Evolutionary conservation across 805 yeast species (phyloP).

Genomic region (Zygotorulaspora florentina): DNA sequence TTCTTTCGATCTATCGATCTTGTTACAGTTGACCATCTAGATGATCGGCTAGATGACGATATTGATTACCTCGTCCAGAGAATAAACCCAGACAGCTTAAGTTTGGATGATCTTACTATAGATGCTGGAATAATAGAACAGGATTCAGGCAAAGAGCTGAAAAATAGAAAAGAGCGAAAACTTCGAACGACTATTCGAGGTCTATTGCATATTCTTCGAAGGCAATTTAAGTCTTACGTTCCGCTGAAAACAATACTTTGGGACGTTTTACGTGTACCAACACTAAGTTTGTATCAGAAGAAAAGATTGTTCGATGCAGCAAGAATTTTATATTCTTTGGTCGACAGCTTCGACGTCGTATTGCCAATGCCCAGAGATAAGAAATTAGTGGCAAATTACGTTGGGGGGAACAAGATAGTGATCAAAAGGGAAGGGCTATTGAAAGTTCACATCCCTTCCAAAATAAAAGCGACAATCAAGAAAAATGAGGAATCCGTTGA

Average conservation of each 20-base stretch:
- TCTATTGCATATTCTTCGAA: conserved; percentile 22
- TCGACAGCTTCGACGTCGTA: conserved; percentile 56
- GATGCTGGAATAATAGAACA: conserved; percentile 22
- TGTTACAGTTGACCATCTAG: conserved; percentile 63
- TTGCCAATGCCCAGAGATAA: conserved; percentile 66
- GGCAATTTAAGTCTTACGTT: conserved; percentile 37
- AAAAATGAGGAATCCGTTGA: conserved; percentile 1
- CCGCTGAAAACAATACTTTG: conserved; percentile 62
- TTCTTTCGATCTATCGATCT: conserved; percentile 54
- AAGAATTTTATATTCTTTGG: conserved; percentile 59
- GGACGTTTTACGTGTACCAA: conserved; percentile 61
- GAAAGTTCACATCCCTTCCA: conserved; percentile 29
- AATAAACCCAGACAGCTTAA: conserved; percentile 22
- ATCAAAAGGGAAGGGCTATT: conserved; percentile 50
- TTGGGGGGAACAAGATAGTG: conserved; percentile 51
- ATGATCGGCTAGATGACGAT: conserved; percentile 63
- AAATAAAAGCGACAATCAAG: conserved; percentile 14
- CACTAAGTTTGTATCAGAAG: conserved; percentile 55
- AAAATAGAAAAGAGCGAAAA: conserved; percentile 21
- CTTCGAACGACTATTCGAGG: conserved; percentile 29
- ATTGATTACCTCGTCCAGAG: conserved; percentile 37
- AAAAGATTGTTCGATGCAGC: conserved; percentile 61
- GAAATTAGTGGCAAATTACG: conserved; percentile 55
- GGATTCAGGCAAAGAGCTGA: conserved; percentile 20
- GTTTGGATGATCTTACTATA: conserved; percentile 16